A percentile compares a stretch with the other conserved stretches of the same genome.
Conservation (phyloP, 2,329 filamentous ascomycete genomes). For the Pseudocercospora pini-densiflorae region DNA sequence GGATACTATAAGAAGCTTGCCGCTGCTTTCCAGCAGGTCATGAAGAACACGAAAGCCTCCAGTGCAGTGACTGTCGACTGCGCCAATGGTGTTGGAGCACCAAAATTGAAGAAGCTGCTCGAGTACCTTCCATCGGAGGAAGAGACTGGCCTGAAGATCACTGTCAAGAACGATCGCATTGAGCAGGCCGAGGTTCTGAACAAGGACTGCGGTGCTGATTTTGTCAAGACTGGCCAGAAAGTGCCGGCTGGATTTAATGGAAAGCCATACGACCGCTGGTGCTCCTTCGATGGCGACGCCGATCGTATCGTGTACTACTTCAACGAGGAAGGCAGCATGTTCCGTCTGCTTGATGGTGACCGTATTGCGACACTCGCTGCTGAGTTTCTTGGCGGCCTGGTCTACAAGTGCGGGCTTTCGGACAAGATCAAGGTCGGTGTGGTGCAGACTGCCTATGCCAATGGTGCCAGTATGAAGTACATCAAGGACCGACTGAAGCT, state of each 20-base stretch:
- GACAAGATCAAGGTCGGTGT: slow-evolving; percentile 88
- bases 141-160: slow-evolving; percentile 72
- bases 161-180: slow-evolving; percentile 90
- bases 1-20: slow-evolving; percentile 96
- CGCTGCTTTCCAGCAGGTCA: slow-evolving; percentile 80
- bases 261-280: slow-evolving; percentile 75
- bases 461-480: slow-evolving; percentile 91
- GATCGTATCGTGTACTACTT: slow-evolving; percentile 97
- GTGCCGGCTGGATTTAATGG: slow-evolving; percentile 83
- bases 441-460: slow-evolving; percentile 97
- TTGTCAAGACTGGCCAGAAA: slow-evolving; percentile 94
- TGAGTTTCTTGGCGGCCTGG: slow-evolving; percentile 88
- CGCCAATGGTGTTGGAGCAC: slow-evolving; percentile 94
- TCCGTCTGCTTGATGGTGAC: slow-evolving; percentile 94
- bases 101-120: slow-evolving; percentile 83
- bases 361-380: slow-evolving; percentile 94
- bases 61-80: slow-evolving; percentile 87
- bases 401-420: slow-evolving; percentile 76
- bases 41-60: slow-evolving; percentile 74
- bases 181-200: slow-evolving; percentile 89
- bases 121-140: slow-evolving; percentile 74
- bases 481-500: slow-evolving; percentile 86
- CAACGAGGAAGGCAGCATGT: slow-evolving; percentile 77
- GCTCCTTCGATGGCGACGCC: slow-evolving; percentile 92
- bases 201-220: slow-evolving; percentile 90